Conservation (phyloP, 2,329 filamentous ascomycete species). For the Pseudocercospora musae region DNA sequence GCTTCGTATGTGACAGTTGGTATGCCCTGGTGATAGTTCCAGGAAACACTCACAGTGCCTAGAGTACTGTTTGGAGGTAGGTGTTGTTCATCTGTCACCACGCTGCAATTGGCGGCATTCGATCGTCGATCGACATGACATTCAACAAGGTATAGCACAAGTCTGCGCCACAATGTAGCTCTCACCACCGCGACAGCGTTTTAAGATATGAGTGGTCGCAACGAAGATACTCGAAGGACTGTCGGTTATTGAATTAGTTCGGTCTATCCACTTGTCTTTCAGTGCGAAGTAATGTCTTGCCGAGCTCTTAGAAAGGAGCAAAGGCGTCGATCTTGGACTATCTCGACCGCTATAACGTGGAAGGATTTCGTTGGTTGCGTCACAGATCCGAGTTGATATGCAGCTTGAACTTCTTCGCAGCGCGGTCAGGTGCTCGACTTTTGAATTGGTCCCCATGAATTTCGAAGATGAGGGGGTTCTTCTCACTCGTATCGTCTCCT, state of each 20-base stretch:
- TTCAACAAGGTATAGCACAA: neutral
- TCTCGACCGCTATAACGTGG: neutral
- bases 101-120: too few species aligned
- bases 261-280: neutral
- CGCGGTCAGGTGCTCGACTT: constrained; percentile 75
- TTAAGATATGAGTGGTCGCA: neutral
- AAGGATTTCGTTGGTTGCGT: constrained; percentile 32
- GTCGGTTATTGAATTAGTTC: neutral
- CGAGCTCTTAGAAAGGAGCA: neutral
- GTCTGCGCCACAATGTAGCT: neutral
- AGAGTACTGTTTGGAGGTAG: too few species aligned
- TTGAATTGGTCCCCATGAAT: constrained; percentile 84
- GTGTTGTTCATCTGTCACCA: too few species aligned
- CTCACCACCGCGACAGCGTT: neutral
- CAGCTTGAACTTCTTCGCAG: constrained; percentile 86
- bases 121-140: too few species aligned
- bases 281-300: neutral
- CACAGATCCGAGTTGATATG: constrained; percentile 74
- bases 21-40: too few species aligned
- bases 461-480: constrained; percentile 68
- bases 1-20: too few species aligned
- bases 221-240: neutral
- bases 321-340: neutral
- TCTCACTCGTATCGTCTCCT: constrained; percentile 57
- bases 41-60: too few species aligned